Conservation (phyloP, 148 eudicot genomes). For the Amaranthus cruentus region DNA sequence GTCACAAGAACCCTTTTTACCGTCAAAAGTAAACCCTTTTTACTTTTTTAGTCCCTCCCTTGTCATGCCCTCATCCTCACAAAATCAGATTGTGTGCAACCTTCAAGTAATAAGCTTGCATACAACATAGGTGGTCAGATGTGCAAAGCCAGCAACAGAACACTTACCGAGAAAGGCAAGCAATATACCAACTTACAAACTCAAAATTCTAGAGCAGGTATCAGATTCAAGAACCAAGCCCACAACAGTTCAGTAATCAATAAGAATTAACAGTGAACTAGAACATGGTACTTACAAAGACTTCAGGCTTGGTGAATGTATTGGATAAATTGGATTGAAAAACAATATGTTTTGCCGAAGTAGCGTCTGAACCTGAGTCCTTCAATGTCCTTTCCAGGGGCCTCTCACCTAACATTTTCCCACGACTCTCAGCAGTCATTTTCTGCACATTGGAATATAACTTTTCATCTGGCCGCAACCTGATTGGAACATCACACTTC, state of each 20-base stretch:
- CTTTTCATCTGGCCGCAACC: slow-evolving; percentile 44
- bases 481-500: slow-evolving; percentile 48
- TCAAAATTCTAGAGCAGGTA: neutral
- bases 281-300: slow-evolving; percentile 55
- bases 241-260: neutral
- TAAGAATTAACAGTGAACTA: slow-evolving; percentile 3
- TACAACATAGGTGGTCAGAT: neutral
- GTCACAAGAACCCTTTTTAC: too few species aligned
- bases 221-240: neutral
- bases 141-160: slow-evolving; percentile 2
- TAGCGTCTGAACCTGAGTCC: slow-evolving; percentile 32
- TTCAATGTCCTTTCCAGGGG: slow-evolving; percentile 59
- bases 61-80: too few species aligned
- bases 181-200: slow-evolving; percentile 4
- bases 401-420: slow-evolving; percentile 75
- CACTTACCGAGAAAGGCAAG: neutral
- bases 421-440: slow-evolving; percentile 88
- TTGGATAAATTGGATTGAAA: slow-evolving; percentile 60
- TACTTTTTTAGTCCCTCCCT: too few species aligned
- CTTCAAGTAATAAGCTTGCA: too few species aligned
- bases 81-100: too few species aligned
- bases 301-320: slow-evolving; percentile 76
- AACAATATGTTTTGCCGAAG: slow-evolving; percentile 32
- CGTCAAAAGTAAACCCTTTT: too few species aligned
- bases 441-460: slow-evolving; percentile 40